Conservation (phyloP, 2,329 filamentous ascomycete species). For the Didymella exigua region DNA sequence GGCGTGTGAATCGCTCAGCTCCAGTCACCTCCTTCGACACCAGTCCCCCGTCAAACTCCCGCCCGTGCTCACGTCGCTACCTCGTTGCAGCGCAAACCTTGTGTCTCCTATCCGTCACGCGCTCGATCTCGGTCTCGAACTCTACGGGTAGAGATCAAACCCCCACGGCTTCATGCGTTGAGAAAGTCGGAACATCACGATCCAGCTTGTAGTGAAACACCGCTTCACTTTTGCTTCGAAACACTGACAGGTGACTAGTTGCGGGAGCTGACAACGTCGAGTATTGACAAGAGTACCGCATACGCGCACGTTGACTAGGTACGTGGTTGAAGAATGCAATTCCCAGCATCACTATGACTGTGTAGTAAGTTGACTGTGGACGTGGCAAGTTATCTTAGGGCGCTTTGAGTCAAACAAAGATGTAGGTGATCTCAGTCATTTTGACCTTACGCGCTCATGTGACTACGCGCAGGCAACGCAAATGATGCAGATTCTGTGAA, state of each 20-base stretch:
- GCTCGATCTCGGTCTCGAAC: conserved; percentile 5
- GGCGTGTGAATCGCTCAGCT: background rate
- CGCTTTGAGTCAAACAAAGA: no score
- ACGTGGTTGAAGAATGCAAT: no score
- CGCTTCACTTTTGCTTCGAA: conserved; percentile 1
- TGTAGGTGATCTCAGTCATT: no score
- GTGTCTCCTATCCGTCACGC: conserved; percentile 1
- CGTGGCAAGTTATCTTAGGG: no score
- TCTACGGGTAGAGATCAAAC: conserved; percentile 6
- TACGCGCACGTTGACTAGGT: background rate
- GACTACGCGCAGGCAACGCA: no score
- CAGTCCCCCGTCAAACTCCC: background rate
- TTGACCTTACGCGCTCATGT: no score
- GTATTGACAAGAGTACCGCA: background rate
- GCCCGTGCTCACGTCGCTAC: background rate
- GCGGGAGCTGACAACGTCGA: background rate
- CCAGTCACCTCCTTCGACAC: background rate
- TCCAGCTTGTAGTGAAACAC: conserved; percentile 2
- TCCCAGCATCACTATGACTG: no score
- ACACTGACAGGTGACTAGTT: conserved; percentile 6
- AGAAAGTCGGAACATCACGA: conserved; percentile 7
- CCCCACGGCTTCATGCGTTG: conserved; percentile 16
- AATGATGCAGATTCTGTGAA: no score
- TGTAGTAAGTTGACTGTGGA: no score
- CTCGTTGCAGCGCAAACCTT: conserved; percentile 4